Evolutionary conservation across 352 stramenopile species (phyloP), one percentile per base, ranked within the genome.

Genomic region (Globisporangium viniferum): DNA sequence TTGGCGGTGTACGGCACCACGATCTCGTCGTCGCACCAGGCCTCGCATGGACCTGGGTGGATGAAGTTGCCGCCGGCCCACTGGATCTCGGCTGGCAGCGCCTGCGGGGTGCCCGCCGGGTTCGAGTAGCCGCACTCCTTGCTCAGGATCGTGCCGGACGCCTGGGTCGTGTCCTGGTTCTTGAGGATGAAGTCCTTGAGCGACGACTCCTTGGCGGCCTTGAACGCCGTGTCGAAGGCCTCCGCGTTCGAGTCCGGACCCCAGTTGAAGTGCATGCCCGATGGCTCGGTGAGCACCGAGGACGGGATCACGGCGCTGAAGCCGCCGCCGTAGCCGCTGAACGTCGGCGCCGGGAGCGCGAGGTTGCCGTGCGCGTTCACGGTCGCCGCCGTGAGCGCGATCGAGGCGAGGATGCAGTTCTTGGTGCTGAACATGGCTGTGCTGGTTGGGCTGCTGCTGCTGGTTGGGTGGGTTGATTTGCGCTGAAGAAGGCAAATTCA

Each of bases 21-120:
- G 58, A 49, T 63, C 58, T 51, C 58, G 31, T 63, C 58, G 58
- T 63, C 58, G 35, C 58, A 63, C 58, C 58, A 63, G 35, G 58
- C 58, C 29, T 39, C 35, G 35, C 35, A 39, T 39, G 35, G 35
- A 39, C 35, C 35, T 39, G 35, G 35, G 35, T 39, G 58, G 58
- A 63, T 63, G 31, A 63, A 59, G 53, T 36, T 59, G 53, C 24
- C 31, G 27, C 53, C 53, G 20, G 46, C 46, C 58, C 58, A 63
- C 58, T 49, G 18, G 29, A 63, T 29, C 58, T 49, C 6, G 4
- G 24, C 58, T n/a, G 58, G 58, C 22, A 63, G 39, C 5, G 33
- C 12, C 58, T 63, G 58, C 2, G 58, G 58, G 4, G 33, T 63
- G 35, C 58, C 58, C 4, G 14, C 12, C n/a, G 39, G 33, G 39